Evolutionary conservation across 129 eudicot genomes (phyloP).

Genomic region (Flaveria trinervia): DNA sequence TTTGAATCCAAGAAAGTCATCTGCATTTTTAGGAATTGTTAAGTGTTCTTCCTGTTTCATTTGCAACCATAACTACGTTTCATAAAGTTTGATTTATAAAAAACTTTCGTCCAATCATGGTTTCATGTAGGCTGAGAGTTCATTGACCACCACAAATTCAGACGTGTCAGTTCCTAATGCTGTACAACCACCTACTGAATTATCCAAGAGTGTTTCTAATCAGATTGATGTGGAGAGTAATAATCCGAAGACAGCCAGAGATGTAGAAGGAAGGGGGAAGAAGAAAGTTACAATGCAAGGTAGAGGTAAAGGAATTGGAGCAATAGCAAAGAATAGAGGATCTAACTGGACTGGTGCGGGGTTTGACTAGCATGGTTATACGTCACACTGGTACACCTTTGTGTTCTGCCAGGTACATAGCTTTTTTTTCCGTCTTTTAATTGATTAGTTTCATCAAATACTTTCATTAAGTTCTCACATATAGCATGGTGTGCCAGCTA

Average conservation of each 20-base stretch:
- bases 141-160: conserved; percentile 33
- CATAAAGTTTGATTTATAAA: background rate
- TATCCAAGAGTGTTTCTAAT: conserved; percentile 24
- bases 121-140: conserved; percentile 45
- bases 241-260: conserved; percentile 44
- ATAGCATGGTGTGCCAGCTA: conserved; percentile 3
- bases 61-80: background rate
- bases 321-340: conserved; percentile 76
- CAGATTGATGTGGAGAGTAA: conserved; percentile 34
- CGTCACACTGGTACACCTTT: conserved; percentile 13
- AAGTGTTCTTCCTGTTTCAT: conserved; percentile 28
- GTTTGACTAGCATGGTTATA: conserved; percentile 75
- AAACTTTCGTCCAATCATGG: background rate
- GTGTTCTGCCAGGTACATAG: too few relatives aligned
- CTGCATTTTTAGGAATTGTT: conserved; percentile 44
- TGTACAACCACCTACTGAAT: conserved; percentile 38
- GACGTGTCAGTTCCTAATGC: conserved; percentile 40
- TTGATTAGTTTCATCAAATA: too few relatives aligned
- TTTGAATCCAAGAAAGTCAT: conserved; percentile 80
- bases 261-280: conserved; percentile 68
- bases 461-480: conserved; percentile 18
- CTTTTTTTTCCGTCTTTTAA: background rate
- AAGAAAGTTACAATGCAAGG: conserved; percentile 73
- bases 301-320: conserved; percentile 82
- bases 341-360: conserved; percentile 98